phyloP scores from a whole-genome alignment of 306 rosid genomes.

The Dryas drummondii region DNA sequence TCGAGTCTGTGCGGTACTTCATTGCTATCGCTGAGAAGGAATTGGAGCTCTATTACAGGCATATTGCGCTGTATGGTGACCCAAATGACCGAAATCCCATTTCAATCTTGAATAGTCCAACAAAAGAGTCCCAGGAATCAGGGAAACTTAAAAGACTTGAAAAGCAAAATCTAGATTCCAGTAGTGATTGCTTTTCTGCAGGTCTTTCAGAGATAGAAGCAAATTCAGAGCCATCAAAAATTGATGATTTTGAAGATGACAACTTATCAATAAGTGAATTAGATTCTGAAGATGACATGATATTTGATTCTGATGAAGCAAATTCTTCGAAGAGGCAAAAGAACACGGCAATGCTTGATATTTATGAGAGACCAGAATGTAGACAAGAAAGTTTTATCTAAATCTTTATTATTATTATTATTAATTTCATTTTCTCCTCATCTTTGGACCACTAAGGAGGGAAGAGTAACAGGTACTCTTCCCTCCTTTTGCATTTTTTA shows the following conservation, averaged over 20 bases:
- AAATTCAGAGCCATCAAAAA: slow-evolving; percentile 5
- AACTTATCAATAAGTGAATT: slow-evolving; percentile 20
- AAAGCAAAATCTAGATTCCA: slow-evolving; percentile 28
- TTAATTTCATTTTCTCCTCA: no score
- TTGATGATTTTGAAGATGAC: slow-evolving; percentile 46
- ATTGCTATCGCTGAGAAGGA: slow-evolving; percentile 84
- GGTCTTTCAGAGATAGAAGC: slow-evolving; percentile 45
- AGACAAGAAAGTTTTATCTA: neutral
- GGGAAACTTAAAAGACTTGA: slow-evolving; percentile 23
- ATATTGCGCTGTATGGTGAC: slow-evolving; percentile 75
- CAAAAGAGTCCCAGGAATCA: slow-evolving; percentile 27
- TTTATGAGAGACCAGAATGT: neutral
- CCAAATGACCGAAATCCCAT: slow-evolving; percentile 65
- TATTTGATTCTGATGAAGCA: slow-evolving; percentile 33
- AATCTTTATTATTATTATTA: no score
- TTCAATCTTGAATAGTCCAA: slow-evolving; percentile 53
- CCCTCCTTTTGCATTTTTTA: no score
- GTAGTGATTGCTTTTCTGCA: slow-evolving; percentile 31
- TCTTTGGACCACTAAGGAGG: no score
- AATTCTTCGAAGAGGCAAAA: slow-evolving; percentile 27
- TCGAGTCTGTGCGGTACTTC: slow-evolving; percentile 76
- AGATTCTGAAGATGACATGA: slow-evolving; percentile 20
- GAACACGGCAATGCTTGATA: slow-evolving; percentile 18
- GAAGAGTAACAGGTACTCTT: no score
- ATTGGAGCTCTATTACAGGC: slow-evolving; percentile 78